Percentiles rank a stretch among this genome's conserved stretches.
phyloP scores from a whole-genome alignment of 2,329 filamentous ascomycete species.

The Calonectria hongkongensis region DNA sequence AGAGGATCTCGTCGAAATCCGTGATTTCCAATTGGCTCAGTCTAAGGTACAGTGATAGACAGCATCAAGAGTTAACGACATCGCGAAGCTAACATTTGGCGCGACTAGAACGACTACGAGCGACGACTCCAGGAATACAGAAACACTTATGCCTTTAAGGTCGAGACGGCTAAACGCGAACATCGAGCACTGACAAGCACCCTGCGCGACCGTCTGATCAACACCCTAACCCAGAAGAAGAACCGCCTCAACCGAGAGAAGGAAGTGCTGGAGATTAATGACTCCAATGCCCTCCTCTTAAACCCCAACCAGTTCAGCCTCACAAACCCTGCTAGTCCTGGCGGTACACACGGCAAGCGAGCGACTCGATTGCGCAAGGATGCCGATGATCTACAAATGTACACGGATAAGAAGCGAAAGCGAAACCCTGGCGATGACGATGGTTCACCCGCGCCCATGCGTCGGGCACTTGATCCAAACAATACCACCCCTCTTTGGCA shows the following conservation, averaged over 20 bases:
- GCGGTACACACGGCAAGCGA: conserved; percentile 78
- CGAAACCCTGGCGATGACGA: conserved; percentile 77
- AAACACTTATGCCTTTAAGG: conserved; percentile 76
- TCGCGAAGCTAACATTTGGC: conserved; percentile 43
- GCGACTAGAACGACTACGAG: conserved; percentile 75
- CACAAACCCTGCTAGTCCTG: conserved; percentile 78
- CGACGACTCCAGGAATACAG: conserved; percentile 76
- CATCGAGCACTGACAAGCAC: conserved; percentile 76
- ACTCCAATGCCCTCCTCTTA: conserved; percentile 78
- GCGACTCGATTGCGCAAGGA: conserved; percentile 77
- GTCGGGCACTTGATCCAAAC: conserved; percentile 73
- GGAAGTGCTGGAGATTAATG: conserved; percentile 80
- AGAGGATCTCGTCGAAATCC: conserved; percentile 90
- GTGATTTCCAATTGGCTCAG: conserved; percentile 87
- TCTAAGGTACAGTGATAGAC: conserved; percentile 80
- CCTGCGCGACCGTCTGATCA: conserved; percentile 80
- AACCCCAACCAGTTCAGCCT: conserved; percentile 82
- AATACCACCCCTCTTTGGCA: conserved; percentile 78
- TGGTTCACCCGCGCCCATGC: conserved; percentile 76
- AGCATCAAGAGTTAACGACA: conserved; percentile 10
- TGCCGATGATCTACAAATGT: conserved; percentile 74
- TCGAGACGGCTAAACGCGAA: conserved; percentile 78
- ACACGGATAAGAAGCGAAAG: conserved; percentile 78
- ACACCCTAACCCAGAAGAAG: conserved; percentile 79
- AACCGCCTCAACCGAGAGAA: conserved; percentile 79